Evolutionary conservation across 140 eudicot genomes (phyloP).

Genomic region (Erigeron philadelphicus): DNA sequence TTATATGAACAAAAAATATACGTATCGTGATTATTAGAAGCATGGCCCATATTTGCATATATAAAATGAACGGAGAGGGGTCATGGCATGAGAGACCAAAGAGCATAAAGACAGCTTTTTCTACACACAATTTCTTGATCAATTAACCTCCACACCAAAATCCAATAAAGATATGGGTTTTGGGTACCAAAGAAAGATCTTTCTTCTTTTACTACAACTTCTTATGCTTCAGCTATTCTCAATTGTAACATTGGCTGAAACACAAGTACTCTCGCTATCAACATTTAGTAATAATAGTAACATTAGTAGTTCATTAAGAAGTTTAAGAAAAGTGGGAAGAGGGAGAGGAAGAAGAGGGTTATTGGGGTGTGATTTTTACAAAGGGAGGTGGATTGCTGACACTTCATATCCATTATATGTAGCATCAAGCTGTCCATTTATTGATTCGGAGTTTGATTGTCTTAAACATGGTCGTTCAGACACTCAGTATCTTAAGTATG

Average conservation of each 20-base stretch:
- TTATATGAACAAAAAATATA: no score
- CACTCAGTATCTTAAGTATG: conserved; percentile 55
- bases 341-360: conserved; percentile 31
- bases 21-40: conserved; percentile 8
- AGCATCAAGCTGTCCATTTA: conserved; percentile 60
- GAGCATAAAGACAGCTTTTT: conserved; percentile 37
- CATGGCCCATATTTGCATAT: conserved; percentile 6
- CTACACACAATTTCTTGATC: conserved; percentile 27
- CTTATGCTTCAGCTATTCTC: conserved; percentile 26
- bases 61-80: conserved; percentile 22
- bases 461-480: conserved; percentile 74
- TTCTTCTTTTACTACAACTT: conserved; percentile 23
- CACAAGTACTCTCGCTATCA: conserved; percentile 29
- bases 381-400: conserved; percentile 62
- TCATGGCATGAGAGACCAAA: conserved; percentile 32
- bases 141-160: conserved; percentile 26
- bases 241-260: conserved; percentile 24
- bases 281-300: conserved; percentile 17
- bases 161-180: conserved; percentile 45
- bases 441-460: conserved; percentile 79
- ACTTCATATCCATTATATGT: conserved; percentile 52
- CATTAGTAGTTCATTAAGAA: conserved; percentile 17
- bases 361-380: conserved; percentile 52
- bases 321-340: conserved; percentile 26
- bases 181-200: conserved; percentile 29